Percentiles rank a stretch among this genome's conserved stretches.
Conservation (phyloP, 2,329 filamentous ascomycete species). For the Reticulascus tulasneorum region DNA sequence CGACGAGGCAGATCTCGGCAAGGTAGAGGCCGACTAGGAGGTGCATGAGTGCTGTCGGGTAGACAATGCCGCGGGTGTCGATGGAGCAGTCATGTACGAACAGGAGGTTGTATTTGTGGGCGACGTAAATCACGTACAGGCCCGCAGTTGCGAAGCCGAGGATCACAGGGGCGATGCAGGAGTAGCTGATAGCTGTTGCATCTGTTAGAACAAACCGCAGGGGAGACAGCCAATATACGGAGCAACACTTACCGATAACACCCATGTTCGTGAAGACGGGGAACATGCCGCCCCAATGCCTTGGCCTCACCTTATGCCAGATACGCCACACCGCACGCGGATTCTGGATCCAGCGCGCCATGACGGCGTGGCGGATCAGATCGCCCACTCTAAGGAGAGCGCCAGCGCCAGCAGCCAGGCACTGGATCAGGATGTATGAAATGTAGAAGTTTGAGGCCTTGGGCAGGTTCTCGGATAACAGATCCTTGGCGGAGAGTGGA, state of each 20-base stretch:
- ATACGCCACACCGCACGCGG: slow-evolving; percentile 77
- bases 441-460: slow-evolving; percentile 83
- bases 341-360: slow-evolving; percentile 71
- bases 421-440: slow-evolving; percentile 90
- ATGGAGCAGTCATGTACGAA: slow-evolving; percentile 79
- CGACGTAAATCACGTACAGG: slow-evolving; percentile 76
- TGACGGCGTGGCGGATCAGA: slow-evolving; percentile 50
- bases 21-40: slow-evolving; percentile 82
- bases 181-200: slow-evolving; percentile 70
- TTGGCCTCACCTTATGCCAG: slow-evolving; percentile 68
- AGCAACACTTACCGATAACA: slow-evolving; percentile 62
- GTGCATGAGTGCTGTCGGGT: slow-evolving; percentile 83
- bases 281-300: slow-evolving; percentile 81
- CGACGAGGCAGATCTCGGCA: slow-evolving; percentile 76
- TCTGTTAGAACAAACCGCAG: background rate
- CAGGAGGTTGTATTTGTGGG: slow-evolving; percentile 86
- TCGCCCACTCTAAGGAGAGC: slow-evolving; percentile 69
- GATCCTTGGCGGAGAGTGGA: slow-evolving; percentile 20
- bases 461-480: slow-evolving; percentile 68
- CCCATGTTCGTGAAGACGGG: slow-evolving; percentile 78
- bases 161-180: slow-evolving; percentile 80
- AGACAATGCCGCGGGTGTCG: slow-evolving; percentile 84
- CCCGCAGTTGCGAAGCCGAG: slow-evolving; percentile 77
- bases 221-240: background rate
- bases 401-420: slow-evolving; percentile 71